A percentile compares a stretch with the other conserved stretches of the same genome.
These are phyloP conservation scores for Lactuca sativa DNA, from an alignment of 129 eudicot species.

Conservation along the genomic window DNA sequence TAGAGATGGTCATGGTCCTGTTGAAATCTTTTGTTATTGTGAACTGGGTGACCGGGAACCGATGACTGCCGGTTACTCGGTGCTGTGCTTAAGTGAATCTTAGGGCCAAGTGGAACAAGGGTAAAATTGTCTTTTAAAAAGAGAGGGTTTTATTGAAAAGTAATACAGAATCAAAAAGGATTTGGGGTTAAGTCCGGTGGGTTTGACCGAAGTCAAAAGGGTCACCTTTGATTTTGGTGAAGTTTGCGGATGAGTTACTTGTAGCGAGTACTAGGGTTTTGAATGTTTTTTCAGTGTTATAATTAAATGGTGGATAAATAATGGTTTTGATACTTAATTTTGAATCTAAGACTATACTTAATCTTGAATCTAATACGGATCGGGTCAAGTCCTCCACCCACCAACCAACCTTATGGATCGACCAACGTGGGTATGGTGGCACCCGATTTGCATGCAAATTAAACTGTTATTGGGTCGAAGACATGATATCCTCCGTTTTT, in stretches of 20 bases:
- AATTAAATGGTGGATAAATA: neutral
- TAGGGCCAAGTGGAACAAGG: conserved; percentile 1
- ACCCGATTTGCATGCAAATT: too few relatives aligned
- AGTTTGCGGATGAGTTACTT: neutral
- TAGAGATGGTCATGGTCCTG: conserved; percentile 25
- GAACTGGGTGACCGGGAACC: conserved; percentile 28
- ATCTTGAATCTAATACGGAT: too few relatives aligned
- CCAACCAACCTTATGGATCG: neutral
- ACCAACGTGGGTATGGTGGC: neutral
- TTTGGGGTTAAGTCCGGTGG: neutral
- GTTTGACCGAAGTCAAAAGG: neutral
- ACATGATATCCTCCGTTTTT: too few relatives aligned
- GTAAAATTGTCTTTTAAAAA: neutral
- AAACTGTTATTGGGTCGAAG: too few relatives aligned
- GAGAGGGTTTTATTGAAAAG: neutral
- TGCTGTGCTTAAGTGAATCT: conserved; percentile 14
- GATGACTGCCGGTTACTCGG: conserved; percentile 24
- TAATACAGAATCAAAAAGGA: neutral
- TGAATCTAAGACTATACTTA: too few relatives aligned
- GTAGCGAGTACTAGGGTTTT: neutral
- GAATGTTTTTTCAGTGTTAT: too few relatives aligned
- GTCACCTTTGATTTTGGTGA: neutral
- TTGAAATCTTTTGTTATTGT: conserved; percentile 29
- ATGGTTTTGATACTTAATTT: too few relatives aligned
- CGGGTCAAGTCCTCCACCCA: too few relatives aligned